Conservation (phyloP, 164 flowering plant species). For the Magnolia kwangsiensis region DNA sequence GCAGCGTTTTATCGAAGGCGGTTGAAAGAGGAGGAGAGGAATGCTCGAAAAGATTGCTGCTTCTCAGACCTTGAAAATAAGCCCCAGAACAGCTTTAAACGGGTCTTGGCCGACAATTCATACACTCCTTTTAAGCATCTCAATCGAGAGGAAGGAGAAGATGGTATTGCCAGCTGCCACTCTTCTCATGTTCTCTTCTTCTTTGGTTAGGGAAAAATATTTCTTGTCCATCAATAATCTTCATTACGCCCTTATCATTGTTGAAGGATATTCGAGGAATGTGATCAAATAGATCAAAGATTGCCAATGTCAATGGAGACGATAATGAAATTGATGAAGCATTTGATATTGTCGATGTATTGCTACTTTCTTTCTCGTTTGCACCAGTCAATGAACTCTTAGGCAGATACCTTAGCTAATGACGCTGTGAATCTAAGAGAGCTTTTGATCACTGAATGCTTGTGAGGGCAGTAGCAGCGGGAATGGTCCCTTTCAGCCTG, state of each 20-base stretch:
- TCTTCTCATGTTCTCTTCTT: background rate
- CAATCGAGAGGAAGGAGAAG: background rate
- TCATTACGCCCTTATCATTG: background rate
- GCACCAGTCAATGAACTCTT: too few species aligned
- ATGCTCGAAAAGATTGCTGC: background rate
- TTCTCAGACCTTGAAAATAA: constrained; percentile 2
- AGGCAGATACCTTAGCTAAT: too few species aligned
- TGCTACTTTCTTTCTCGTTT: too few species aligned
- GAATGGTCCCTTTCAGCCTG: too few species aligned
- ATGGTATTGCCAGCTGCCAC: background rate
- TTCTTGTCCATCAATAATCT: background rate
- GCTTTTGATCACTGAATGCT: too few species aligned
- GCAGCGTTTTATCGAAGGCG: background rate
- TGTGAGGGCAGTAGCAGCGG: too few species aligned
- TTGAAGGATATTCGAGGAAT: too few species aligned
- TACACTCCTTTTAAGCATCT: constrained; percentile 12
- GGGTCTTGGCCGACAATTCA: constrained; percentile 17
- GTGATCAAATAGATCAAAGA: too few species aligned
- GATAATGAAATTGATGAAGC: too few species aligned
- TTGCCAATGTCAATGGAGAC: too few species aligned
- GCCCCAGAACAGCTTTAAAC: constrained; percentile 19
- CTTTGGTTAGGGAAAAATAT: background rate
- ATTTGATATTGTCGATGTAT: too few species aligned
- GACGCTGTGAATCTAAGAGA: too few species aligned
- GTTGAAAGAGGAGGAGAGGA: background rate